Base-by-base conservation (phyloP, 2,329 filamentous ascomycete species). In the Monosporascus sp. region DNA sequence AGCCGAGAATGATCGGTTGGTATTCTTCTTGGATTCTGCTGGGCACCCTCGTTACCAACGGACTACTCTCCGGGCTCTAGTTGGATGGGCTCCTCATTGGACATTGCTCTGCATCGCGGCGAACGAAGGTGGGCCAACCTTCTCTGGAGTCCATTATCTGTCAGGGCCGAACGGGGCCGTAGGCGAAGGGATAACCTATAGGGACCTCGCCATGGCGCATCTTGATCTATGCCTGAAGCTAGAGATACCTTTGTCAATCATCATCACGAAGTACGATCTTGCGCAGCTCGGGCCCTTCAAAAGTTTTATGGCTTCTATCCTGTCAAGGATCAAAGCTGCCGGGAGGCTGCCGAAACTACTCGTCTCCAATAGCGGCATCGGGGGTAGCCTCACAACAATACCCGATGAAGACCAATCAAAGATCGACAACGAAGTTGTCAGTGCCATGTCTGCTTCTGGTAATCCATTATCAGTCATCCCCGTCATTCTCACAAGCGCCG, bases 61-160 rank as follows among this genome's bases (percentile, higher is more conserved):
- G 52, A 97, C 93, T 6, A 93, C 91, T 2, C 77, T 97, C 51
- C 84, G 93, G 55, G 91, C 92, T 0, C 77, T 99, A n/a, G 81
- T 99, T 58, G 94, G 92, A 46, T 97, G 94, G 92, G 89, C 89
- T 38, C 94, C 94, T 8, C 91, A 97, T 67, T 99, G 94, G 87
- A 91, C 89, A 1, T 70, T 96, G 22, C 78, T 97, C 2, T 97
- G 95, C 61, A 84, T 97, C 56, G 85, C 91, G 47, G 91, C 90
- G 37, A 88, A 94, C 64, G 87, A 88, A 58, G 77, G 79, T 11
- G 83, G 87, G 14, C 63, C 68, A 46, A 61, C 62, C 3, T 60
- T 65, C 4, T 65, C 66, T 44, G 63, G 68, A 28, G 74, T 73
- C 7, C 74, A 75, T 52, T 79, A 78, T 0, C 72, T 78, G 18